Base-by-base conservation (phyloP, 1,284 basidiomycete species). In the Rhodotorula sp. region DNA sequence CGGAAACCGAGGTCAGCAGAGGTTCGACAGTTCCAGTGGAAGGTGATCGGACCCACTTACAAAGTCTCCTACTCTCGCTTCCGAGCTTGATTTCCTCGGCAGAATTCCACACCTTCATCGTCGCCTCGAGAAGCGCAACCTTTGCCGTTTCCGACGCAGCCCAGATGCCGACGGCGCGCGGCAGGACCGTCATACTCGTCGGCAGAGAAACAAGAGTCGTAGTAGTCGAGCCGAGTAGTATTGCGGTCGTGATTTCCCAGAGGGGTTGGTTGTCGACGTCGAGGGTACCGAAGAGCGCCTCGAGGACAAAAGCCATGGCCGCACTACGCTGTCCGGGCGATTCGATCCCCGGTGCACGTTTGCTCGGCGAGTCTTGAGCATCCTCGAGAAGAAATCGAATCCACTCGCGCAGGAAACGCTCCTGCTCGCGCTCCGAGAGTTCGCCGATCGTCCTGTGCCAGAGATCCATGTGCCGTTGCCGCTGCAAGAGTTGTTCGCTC, bases 1-100 rank as follows among this genome's bases (percentile, higher is more conserved):
- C 90, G 69, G 3, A 43, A 43, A 15, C 0, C 2, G 48, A 20
- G 4, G 43, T 46, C 20, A 51, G 39, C 29, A 3, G 2, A 8
- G 29, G 23, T 2, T 10, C 2, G 3, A 5, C 7, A 14, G 31
- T 6, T 46, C 39, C 39, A 52, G 29, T 0, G 5, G 29, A 29
- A 6, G 34, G 3, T 18, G 46, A 46, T 15, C 10, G 0, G 15
- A 58, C 29, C 2, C 2, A n/a, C 62, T 70, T 23, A 73, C 66
- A 60, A 15, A 52, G 58, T 56, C 59, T 59, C 63, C 68, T 47
- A 48, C 39, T 16, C 26, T 65, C 34, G 48, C 31, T 59, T 1
- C 63, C 69, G 7, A 29, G 16, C 39, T 68, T 61, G 15, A 74
- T 60, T 26, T 67, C 70, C 18, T 66, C 48, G 16, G 16, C 16